These are phyloP conservation scores for Phytophthora fragariaefolia DNA, from an alignment of 352 stramenopile species.

Conservation along the genomic window DNA sequence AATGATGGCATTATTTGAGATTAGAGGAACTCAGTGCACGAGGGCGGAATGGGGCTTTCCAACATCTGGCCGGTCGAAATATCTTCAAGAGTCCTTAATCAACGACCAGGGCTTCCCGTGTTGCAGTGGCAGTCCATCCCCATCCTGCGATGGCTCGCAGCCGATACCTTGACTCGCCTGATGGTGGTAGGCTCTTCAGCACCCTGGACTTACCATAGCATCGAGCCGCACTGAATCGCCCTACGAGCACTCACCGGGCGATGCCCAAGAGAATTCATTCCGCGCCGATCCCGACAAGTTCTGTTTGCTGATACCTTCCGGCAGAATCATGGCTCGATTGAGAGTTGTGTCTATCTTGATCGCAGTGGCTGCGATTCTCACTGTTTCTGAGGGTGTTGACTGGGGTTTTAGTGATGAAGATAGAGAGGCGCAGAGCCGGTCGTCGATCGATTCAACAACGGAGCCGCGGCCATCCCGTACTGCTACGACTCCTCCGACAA, in stretches of 20 bases:
- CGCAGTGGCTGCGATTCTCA: background rate
- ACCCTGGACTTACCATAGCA: background rate
- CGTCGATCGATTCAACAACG: background rate
- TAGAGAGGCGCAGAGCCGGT: background rate
- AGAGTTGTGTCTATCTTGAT: slow-evolving; percentile 11
- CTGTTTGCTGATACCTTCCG: background rate
- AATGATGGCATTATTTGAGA: background rate
- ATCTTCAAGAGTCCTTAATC: slow-evolving; percentile 30
- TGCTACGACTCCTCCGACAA: background rate
- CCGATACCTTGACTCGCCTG: slow-evolving; percentile 20
- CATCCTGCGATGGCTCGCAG: slow-evolving; percentile 28
- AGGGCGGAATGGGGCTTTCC: slow-evolving; percentile 19
- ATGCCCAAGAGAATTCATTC: slow-evolving; percentile 17
- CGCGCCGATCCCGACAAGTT: slow-evolving; percentile 5
- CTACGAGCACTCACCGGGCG: background rate
- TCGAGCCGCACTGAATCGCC: background rate
- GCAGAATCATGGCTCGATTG: slow-evolving; percentile 22
- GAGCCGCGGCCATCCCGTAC: background rate
- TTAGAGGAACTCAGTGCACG: slow-evolving; percentile 6
- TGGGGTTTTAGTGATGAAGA: slow-evolving; percentile 18
- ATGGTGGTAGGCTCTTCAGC: background rate
- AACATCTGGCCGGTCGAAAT: slow-evolving; percentile 26
- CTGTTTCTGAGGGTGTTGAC: slow-evolving; percentile 6
- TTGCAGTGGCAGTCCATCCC: slow-evolving; percentile 32
- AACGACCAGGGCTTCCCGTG: slow-evolving; percentile 14